Evolutionary conservation across 2,329 filamentous ascomycete species (phyloP), one percentile per base, ranked within the genome.

Genomic region (Microthyrium microscopicum): DNA sequence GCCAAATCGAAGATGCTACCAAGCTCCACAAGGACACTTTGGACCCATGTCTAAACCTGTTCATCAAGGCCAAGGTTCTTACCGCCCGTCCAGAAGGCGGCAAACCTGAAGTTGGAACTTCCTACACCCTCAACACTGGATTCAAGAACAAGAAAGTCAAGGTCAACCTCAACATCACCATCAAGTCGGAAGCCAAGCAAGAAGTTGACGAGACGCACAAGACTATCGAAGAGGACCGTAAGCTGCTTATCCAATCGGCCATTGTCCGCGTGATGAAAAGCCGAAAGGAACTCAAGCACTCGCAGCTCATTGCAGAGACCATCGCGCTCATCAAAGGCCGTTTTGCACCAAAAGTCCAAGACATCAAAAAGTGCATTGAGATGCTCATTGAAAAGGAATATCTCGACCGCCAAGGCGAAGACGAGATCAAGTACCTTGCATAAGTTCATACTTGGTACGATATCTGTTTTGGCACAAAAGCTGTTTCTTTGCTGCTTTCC

Each of bases 241-340:
- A 95, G 60, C 66, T 98, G 40, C 70, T 98, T 38, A 79, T 95
- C 52, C 43, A 98, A 87, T 95, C 89, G 41, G 85, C 87, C 17
- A 95, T 98, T 55, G 89, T 98, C 37, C 82, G 89, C 50, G 94
- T 98, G 62, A 98, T 98, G 89, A 98, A 98, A 65, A 91, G 87
- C 3, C 78, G 89, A 40, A 95, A 98, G 73, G 82, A 78, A 62
- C 91, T 95, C 82, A 95, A 94, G 71, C 87, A 98, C 60, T 75
- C 77, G 40, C 79, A 89, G 51, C 75, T 98, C 9, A 84, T 98
- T 35, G 77, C 82, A 50, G 89, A 98, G 60, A 91, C 85, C 17
- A 95, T 98, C 54, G 78, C 77, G 50, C 89, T 95, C 57, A 94
- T 98, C 55, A 82, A 80, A 53, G 76, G 74, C 26, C 81, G 89